Conservation (phyloP, 106 monocot species). For the Cymbidium sinense region DNA sequence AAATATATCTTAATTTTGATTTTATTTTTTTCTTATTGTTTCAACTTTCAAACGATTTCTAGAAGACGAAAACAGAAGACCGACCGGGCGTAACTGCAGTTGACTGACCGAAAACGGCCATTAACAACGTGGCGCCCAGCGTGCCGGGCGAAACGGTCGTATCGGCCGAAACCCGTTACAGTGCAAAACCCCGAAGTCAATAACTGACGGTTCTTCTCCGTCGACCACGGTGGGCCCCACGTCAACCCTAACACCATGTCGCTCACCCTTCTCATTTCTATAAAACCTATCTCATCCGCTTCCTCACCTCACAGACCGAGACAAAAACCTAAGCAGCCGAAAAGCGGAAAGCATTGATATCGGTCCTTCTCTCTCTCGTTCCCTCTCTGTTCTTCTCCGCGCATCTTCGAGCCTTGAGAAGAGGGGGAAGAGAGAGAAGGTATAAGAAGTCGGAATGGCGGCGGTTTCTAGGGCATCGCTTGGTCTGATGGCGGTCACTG, state of each 20-base stretch:
- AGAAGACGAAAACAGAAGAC: too few species aligned
- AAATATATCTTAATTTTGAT: too few species aligned
- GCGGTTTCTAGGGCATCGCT: conserved; percentile 9
- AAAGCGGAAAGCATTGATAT: neutral
- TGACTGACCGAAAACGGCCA: too few species aligned
- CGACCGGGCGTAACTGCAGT: too few species aligned
- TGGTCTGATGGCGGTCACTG: conserved; percentile 2
- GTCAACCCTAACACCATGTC: neutral
- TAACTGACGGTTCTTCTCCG: neutral
- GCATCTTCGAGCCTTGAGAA: neutral
- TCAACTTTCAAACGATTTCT: too few species aligned
- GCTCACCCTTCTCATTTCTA: neutral
- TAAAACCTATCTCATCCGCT: neutral
- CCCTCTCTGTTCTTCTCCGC: neutral
- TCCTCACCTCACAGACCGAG: neutral
- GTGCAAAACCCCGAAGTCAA: too few species aligned
- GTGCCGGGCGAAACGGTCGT: too few species aligned
- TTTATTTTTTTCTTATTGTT: too few species aligned
- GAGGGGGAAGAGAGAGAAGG: conserved; percentile 8
- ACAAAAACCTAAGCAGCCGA: neutral
- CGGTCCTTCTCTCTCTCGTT: neutral
- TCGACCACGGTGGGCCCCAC: neutral
- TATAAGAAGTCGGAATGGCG: neutral
- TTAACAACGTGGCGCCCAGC: too few species aligned
- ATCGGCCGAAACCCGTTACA: too few species aligned